Conservation (phyloP, 345 rosid genomes). For the Firmiana major region DNA sequence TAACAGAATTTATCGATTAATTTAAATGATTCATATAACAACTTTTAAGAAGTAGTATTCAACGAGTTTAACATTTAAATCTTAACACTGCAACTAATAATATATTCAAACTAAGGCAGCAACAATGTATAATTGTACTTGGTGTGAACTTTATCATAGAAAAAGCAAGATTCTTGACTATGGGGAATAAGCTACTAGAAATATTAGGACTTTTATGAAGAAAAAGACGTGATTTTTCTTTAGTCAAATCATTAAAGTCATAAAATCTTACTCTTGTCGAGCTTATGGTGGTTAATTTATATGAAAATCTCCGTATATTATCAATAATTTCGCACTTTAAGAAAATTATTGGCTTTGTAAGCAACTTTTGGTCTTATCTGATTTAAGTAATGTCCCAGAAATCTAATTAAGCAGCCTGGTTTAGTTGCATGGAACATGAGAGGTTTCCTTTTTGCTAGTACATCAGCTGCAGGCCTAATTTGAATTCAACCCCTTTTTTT, state of each 20-base stretch:
- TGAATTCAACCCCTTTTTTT: not conserved
- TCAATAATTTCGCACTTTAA: too few species aligned
- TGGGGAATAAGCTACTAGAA: not conserved
- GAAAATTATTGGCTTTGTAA: too few species aligned
- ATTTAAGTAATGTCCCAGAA: not conserved
- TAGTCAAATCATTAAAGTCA: too few species aligned
- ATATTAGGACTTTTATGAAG: not conserved
- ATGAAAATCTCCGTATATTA: not conserved
- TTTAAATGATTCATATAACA: too few species aligned
- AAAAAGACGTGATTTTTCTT: too few species aligned
- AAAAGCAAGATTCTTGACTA: not conserved
- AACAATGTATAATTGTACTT: not conserved
- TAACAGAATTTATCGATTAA: too few species aligned
- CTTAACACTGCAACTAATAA: too few species aligned
- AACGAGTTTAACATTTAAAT: too few species aligned
- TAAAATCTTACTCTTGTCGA: too few species aligned
- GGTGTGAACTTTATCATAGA: not conserved
- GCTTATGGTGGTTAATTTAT: too few species aligned
- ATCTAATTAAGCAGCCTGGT: not conserved
- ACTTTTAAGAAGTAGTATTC: too few species aligned
- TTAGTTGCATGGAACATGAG: not conserved
- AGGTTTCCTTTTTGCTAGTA: not conserved
- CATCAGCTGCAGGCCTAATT: not conserved
- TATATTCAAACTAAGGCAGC: not conserved
- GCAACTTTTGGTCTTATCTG: too few species aligned